Evolutionary conservation across 2,329 filamentous ascomycete species (phyloP).

Genomic region (Colletotrichum higginsianum): DNA sequence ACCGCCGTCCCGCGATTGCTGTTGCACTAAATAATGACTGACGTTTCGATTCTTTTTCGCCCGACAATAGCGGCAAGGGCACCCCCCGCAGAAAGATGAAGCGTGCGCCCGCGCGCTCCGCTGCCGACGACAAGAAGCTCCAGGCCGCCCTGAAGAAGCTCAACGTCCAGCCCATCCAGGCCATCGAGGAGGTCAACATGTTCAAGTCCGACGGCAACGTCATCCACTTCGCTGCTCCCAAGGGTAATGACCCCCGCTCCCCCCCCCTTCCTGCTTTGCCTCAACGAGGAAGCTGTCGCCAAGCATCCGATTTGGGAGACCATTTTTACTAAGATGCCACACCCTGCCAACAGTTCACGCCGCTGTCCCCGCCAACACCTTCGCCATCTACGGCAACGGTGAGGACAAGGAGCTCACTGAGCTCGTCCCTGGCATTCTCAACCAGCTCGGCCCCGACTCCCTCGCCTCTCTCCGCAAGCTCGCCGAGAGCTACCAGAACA

Average conservation of each 20-base stretch:
- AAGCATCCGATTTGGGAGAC: not conserved
- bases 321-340: constrained; percentile 20
- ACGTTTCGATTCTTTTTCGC: constrained; percentile 43
- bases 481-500: constrained; percentile 98
- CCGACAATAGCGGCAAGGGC: constrained; percentile 84
- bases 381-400: constrained; percentile 98
- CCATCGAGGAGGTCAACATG: constrained; percentile 99
- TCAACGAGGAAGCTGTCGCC: not conserved
- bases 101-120: constrained; percentile 93
- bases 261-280: not conserved
- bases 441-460: constrained; percentile 98
- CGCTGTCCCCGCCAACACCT: constrained; percentile 97
- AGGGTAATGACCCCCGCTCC: constrained; percentile 75
- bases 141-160: constrained; percentile 98
- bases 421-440: constrained; percentile 98
- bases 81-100: constrained; percentile 98
- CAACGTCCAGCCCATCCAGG: constrained; percentile 99
- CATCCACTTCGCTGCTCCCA: constrained; percentile 98
- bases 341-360: constrained; percentile 81
- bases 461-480: constrained; percentile 98
- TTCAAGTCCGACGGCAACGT: constrained; percentile 99
- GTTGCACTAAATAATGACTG: constrained; percentile 47
- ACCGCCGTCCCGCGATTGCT: constrained; percentile 18
- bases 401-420: constrained; percentile 99
- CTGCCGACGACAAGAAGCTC: constrained; percentile 99